Percentiles rank a stretch among this genome's conserved stretches.
phyloP scores from a whole-genome alignment of 352 stramenopile genomes.

The Globisporangium alternatum region DNA sequence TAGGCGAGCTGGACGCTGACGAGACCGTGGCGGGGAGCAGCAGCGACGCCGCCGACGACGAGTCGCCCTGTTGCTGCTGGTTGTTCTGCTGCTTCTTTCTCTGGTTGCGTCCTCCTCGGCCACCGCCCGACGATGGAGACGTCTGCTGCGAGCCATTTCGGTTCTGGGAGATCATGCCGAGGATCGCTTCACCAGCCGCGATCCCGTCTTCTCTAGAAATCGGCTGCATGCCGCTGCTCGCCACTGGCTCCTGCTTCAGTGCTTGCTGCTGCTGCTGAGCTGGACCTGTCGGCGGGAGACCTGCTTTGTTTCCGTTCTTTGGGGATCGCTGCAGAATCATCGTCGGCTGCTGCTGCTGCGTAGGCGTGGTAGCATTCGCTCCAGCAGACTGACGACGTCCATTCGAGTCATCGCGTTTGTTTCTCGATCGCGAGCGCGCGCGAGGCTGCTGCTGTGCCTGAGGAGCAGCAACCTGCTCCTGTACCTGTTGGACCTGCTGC shows the following conservation, averaged over 20 bases:
- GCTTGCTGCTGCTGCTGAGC: slow-evolving; percentile 21
- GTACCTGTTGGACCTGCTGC: slow-evolving; percentile 31
- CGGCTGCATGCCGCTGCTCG: slow-evolving; percentile 43
- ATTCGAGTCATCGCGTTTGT: slow-evolving; percentile 54
- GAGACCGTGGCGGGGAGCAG: slow-evolving; percentile 12
- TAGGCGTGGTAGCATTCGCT: background rate
- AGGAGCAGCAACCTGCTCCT: slow-evolving; percentile 32
- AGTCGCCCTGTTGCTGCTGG: slow-evolving; percentile 17
- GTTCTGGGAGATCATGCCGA: slow-evolving; percentile 76
- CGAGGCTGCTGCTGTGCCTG: slow-evolving; percentile 25
- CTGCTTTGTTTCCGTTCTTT: slow-evolving; percentile 27
- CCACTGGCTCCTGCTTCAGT: slow-evolving; percentile 21
- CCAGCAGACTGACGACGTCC: slow-evolving; percentile 20
- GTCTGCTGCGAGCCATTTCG: slow-evolving; percentile 14
- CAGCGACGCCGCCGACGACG: background rate
- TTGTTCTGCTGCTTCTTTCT: slow-evolving; percentile 30
- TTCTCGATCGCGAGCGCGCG: slow-evolving; percentile 47
- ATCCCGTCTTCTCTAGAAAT: slow-evolving; percentile 82
- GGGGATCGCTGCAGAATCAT: slow-evolving; percentile 65
- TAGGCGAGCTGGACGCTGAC: background rate
- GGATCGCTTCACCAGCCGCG: slow-evolving; percentile 74
- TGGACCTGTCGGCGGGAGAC: slow-evolving; percentile 11
- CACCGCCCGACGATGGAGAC: slow-evolving; percentile 1
- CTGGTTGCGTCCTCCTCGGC: background rate
- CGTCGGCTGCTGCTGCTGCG: slow-evolving; percentile 27